Percentiles rank a stretch among this genome's conserved stretches.
Evolutionary conservation across 169 alveolate genomes (phyloP).

Genomic region (Eimeria praecox): DNA sequence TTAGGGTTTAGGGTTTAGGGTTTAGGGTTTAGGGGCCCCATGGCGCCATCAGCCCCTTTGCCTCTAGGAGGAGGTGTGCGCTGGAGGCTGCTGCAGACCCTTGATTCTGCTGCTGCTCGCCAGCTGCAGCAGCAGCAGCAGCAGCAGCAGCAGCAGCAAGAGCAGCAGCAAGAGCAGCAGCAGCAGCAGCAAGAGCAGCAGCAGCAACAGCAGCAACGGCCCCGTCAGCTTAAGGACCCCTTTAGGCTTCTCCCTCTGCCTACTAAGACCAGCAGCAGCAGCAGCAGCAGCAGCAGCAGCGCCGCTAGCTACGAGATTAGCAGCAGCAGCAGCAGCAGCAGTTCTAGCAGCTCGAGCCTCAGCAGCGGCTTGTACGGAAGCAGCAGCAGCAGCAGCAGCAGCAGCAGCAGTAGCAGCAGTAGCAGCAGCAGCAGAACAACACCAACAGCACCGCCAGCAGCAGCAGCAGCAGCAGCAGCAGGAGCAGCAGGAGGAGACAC

Average conservation of each 20-base stretch:
- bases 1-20: constrained; percentile 39
- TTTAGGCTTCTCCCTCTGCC: background rate
- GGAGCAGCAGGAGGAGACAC: background rate
- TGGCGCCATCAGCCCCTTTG: background rate
- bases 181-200: constrained; percentile 14
- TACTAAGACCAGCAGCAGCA: background rate
- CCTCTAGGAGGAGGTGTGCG: constrained; percentile 42
- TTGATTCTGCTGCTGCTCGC: constrained; percentile 30
- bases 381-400: constrained; percentile 31
- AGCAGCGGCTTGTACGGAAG: background rate
- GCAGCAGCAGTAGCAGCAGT: background rate
- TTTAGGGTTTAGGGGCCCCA: constrained; percentile 33
- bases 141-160: constrained; percentile 11
- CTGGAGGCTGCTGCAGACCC: constrained; percentile 48
- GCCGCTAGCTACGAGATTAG: background rate
- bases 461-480: background rate
- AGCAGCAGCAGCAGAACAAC: background rate
- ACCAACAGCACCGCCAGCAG: background rate
- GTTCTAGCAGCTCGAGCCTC: background rate
- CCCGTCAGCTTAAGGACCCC: background rate
- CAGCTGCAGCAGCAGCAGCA: constrained; percentile 24
- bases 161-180: background rate
- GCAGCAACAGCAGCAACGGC: background rate
- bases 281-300: constrained; percentile 48
- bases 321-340: constrained; percentile 39